phyloP scores from a whole-genome alignment of 2,329 filamentous ascomycete species.

The Ceratocystis cacaofunesta region DNA sequence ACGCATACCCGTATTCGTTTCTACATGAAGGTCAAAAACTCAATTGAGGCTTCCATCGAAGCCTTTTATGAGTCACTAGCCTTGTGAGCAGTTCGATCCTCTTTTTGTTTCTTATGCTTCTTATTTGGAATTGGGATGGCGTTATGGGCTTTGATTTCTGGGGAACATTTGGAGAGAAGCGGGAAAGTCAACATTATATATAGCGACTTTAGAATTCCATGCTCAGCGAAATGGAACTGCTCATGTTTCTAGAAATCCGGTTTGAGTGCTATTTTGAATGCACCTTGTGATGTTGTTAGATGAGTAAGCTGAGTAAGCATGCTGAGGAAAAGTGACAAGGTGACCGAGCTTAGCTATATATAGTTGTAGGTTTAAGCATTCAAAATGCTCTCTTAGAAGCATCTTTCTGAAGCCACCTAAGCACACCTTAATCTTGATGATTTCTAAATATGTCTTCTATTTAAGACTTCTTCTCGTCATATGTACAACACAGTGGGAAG shows the following conservation, averaged over 20 bases:
- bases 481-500: not conserved
- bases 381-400: too few species aligned
- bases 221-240: not conserved
- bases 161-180: not conserved
- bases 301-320: too few species aligned
- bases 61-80: not conserved
- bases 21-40: not conserved
- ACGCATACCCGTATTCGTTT: not conserved
- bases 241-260: not conserved
- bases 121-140: slow-evolving; percentile 3
- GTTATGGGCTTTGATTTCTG: slow-evolving; percentile 9
- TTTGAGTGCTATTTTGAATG: not conserved
- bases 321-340: too few species aligned
- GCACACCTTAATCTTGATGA: too few species aligned
- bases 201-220: not conserved
- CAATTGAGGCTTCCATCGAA: too few species aligned
- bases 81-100: not conserved
- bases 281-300: too few species aligned
- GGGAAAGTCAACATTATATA: slow-evolving; percentile 3
- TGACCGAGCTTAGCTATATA: too few species aligned
- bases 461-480: not conserved
- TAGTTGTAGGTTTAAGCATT: too few species aligned
- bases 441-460: too few species aligned
- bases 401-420: too few species aligned
- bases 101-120: slow-evolving; percentile 5